These are phyloP conservation scores for Mycosarcoma maydis DNA, from an alignment of 1,284 basidiomycete species.

Conservation along the genomic window DNA sequence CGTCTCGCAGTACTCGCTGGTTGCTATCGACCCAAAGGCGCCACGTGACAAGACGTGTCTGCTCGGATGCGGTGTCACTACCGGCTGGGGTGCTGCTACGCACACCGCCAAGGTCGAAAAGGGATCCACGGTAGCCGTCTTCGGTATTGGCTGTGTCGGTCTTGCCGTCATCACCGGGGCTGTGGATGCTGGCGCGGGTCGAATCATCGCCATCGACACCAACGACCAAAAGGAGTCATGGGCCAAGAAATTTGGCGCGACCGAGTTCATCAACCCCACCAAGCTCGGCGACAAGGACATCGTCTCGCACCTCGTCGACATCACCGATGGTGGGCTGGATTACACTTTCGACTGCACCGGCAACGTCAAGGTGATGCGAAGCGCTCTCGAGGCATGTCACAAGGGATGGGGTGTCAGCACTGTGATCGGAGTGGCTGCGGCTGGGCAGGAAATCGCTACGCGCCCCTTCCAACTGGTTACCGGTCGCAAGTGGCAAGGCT, in stretches of 20 bases:
- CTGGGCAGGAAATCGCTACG: slow-evolving; percentile 97
- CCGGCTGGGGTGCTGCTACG: slow-evolving; percentile 88
- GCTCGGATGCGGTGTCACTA: slow-evolving; percentile 93
- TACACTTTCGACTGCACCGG: slow-evolving; percentile 96
- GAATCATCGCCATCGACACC: slow-evolving; percentile 91
- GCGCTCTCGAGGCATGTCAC: slow-evolving; percentile 94
- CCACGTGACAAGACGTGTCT: slow-evolving; percentile 94
- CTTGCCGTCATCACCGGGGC: slow-evolving; percentile 82
- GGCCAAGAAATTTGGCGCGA: slow-evolving; percentile 95
- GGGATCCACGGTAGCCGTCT: slow-evolving; percentile 87
- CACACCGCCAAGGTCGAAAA: slow-evolving; percentile 70
- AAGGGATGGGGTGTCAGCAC: slow-evolving; percentile 87
- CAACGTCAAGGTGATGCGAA: slow-evolving; percentile 93
- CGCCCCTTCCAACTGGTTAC: slow-evolving; percentile 84
- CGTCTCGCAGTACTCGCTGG: slow-evolving; percentile 95
- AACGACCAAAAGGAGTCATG: slow-evolving; percentile 82
- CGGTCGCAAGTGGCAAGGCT: slow-evolving; percentile 95
- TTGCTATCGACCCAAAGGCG: slow-evolving; percentile 83
- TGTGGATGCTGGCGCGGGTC: slow-evolving; percentile 78
- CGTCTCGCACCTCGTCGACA: slow-evolving; percentile 87
- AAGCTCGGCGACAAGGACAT: slow-evolving; percentile 75
- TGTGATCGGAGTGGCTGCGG: slow-evolving; percentile 79
- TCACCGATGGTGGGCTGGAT: slow-evolving; percentile 96
- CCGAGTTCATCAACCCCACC: slow-evolving; percentile 89
- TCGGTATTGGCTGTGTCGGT: slow-evolving; percentile 95